Evolutionary conservation across 78 protist species (phyloP), one percentile per base, ranked within the genome.

Genomic region (Dictyostelium intermedium): DNA sequence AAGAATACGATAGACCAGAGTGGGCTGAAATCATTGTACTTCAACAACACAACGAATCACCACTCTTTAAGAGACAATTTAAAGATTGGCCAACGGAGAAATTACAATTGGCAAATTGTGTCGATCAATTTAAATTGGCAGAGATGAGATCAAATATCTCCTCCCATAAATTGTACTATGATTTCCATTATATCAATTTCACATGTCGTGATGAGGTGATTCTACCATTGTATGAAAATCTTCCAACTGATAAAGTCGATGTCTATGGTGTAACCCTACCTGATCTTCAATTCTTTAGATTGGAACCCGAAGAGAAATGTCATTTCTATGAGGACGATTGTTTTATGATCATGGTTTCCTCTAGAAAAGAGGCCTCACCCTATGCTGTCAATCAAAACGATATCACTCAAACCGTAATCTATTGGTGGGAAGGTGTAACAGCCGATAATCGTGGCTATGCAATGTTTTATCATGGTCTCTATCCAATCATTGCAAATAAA

Each of bases 351-450:
- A 86, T 86, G 32, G 70, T 60, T 8, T 60, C 92, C 3, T 35
- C 85, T 0, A 35, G 83, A 41, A 37, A 37, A 35, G 85, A 80
- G 53, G 30, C 32, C 0, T 37, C 41, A 0, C 47, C 56, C 11
- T 74, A 80, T 30, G 74, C 74, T 25, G 74, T 66, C 14, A 66
- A 66, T 66, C 84, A 80, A 47, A 35, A 41, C 30, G 35, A 41
- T 35, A 43, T 35, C 16, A 30, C 60, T 30, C 72, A 86, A 41
- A 66, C 92, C 1, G 69, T 63, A 5, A 86, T 86, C 53, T 86
- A 86, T 61, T 86, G 92, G 92, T 86, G 92, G 92, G 92, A 86
- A 18, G 92, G 92, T 78, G 84, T 78, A 18, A 63, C 79, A 18
- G 72, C 92, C 6, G 92, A 86, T 61, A 11, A 70, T 27, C 79